A percentile compares a stretch with the other conserved stretches of the same genome.
These are phyloP conservation scores for Podaxis rugospora DNA, from an alignment of 768 basidiomycete species.

Conservation along the genomic window DNA sequence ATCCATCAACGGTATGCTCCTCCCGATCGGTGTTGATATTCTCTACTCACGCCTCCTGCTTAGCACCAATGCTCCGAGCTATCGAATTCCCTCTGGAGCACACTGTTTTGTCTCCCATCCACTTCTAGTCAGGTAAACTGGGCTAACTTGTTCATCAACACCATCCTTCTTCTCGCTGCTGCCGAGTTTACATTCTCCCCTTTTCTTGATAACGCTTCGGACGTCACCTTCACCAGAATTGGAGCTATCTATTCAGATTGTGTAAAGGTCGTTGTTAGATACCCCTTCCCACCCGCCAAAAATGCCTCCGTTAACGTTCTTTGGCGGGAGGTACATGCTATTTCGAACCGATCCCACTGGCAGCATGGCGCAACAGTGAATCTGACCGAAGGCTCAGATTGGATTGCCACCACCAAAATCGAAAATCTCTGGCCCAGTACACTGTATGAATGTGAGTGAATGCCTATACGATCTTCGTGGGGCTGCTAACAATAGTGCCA, in stretches of 20 bases:
- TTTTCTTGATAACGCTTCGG: conserved; percentile 45
- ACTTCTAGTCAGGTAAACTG: conserved; percentile 24
- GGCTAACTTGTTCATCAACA: conserved; percentile 28
- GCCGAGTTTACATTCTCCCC: conserved; percentile 54
- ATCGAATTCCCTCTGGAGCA: conserved; percentile 13
- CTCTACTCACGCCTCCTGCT: neutral
- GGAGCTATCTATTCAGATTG: conserved; percentile 65
- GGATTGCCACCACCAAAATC: conserved; percentile 52
- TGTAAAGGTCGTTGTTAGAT: conserved; percentile 60
- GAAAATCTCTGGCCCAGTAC: conserved; percentile 65
- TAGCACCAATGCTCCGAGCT: conserved; percentile 6
- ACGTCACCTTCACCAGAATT: conserved; percentile 61
- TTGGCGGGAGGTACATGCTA: conserved; percentile 35
- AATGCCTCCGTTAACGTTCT: conserved; percentile 34
- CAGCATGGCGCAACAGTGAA: conserved; percentile 47
- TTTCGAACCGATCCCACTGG: conserved; percentile 34
- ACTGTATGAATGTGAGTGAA: conserved; percentile 59
- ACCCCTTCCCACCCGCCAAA: conserved; percentile 35
- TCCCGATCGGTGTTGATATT: neutral
- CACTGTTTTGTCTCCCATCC: conserved; percentile 33
- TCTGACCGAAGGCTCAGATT: conserved; percentile 45
- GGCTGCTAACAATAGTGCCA: conserved; percentile 16
- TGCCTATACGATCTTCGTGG: neutral
- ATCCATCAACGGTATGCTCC: neutral
- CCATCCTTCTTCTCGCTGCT: conserved; percentile 26